Conservation (phyloP, 139 green algal genomes). For the Ostreobium quekettii region DNA sequence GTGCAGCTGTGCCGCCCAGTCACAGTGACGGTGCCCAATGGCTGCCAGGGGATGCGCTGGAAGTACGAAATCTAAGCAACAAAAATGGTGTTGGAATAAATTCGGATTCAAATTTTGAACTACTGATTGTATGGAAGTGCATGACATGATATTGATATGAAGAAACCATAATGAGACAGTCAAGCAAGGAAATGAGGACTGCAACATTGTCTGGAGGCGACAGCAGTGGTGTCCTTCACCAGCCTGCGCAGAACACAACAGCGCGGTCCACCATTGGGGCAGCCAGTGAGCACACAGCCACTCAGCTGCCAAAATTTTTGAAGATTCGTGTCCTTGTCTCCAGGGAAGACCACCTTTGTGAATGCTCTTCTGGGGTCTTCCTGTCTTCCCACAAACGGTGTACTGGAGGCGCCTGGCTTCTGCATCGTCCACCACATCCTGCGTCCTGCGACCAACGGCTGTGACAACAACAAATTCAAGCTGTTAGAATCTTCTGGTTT, state of each 20-base stretch:
- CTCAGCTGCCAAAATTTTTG: neutral
- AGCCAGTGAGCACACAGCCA: neutral
- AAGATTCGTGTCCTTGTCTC: neutral
- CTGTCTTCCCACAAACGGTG: neutral
- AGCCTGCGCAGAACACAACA: neutral
- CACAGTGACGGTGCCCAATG: too few relatives aligned
- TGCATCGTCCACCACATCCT: constrained; percentile 10
- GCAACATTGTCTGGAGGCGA: neutral
- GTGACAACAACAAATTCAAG: too few relatives aligned
- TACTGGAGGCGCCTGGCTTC: neutral
- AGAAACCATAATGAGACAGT: constrained; percentile 1
- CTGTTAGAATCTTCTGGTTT: too few relatives aligned
- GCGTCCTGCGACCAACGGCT: too few relatives aligned
- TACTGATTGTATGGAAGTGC: too few relatives aligned
- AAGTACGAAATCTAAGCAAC: too few relatives aligned
- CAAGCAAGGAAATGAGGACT: neutral
- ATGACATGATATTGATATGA: too few relatives aligned
- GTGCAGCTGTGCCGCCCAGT: too few relatives aligned
- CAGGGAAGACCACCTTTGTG: constrained; percentile 11
- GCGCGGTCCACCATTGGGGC: neutral
- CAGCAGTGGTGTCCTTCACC: neutral
- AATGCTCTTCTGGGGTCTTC: constrained; percentile 15
- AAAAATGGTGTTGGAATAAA: too few relatives aligned
- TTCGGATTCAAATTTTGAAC: too few relatives aligned
- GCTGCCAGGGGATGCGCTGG: too few relatives aligned